A percentile compares a stretch with the other conserved stretches of the same genome.
Conservation (phyloP, 495 filamentous ascomycete genomes). For the Annulohypoxylon bovei region DNA sequence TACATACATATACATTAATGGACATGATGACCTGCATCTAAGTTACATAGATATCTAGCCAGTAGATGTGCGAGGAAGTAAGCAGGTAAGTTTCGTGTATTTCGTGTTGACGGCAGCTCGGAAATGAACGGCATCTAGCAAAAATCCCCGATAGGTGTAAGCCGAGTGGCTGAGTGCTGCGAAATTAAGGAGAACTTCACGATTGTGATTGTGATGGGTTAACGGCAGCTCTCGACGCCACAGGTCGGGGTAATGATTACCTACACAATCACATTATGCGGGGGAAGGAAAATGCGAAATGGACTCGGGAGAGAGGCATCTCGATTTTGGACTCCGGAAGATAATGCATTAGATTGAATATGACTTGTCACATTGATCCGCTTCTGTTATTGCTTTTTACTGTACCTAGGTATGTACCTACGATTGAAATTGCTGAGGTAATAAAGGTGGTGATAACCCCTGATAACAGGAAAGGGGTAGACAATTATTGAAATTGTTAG, state of each 20-base stretch:
- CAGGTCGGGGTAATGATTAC: neutral
- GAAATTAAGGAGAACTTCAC: neutral
- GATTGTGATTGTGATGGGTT: conserved; percentile 1
- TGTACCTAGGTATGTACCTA: neutral
- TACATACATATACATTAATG: conserved; percentile 2
- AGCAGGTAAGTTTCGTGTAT: neutral
- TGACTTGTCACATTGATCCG: neutral
- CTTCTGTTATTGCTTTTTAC: conserved; percentile 11
- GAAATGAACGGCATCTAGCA: conserved; percentile 4
- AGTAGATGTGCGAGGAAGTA: neutral
- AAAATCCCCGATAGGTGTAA: neutral
- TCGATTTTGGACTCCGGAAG: neutral
- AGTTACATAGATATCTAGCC: neutral
- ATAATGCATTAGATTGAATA: neutral
- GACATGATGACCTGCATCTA: neutral
- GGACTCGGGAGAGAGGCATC: neutral
- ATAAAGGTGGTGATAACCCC: conserved; percentile 3
- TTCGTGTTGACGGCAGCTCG: neutral
- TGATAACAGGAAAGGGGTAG: conserved; percentile 1
- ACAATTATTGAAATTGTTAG: neutral
- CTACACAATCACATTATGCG: neutral
- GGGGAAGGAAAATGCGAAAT: neutral
- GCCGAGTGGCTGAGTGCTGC: neutral
- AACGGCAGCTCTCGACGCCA: neutral
- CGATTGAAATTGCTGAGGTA: conserved; percentile 27